Base-by-base conservation (phyloP, 2,329 filamentous ascomycete genomes). In the Alternaria sp. region DNA sequence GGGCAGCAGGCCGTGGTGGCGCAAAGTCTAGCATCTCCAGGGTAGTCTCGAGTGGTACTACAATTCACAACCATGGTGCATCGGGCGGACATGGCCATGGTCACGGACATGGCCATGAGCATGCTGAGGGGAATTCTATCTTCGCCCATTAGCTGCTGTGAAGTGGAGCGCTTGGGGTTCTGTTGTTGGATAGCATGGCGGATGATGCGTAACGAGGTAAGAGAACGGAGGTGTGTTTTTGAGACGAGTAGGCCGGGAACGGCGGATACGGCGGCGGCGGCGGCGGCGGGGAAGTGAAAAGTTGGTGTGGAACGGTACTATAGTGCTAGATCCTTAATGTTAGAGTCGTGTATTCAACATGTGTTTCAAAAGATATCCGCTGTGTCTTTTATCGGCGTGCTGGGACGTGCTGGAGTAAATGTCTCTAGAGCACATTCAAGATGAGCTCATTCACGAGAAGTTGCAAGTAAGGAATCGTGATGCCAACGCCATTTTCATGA, bases 1-100 rank as follows among this genome's bases (percentile, higher is more conserved):
- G 33, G 4, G 48, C 37, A 10, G 46, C 21, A n/a, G 37, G 58
- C 23, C 54, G 61, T 24, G 54, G 49, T 0, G 62, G 60, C 13
- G 40, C 53, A 11, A 62, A 61, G 37, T 57, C 33, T 3, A 51
- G 14, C 3, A 42, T 34, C 3, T 57, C 66, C 13, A 51, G 66
- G 26, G 62, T 65, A 10, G 61, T 66, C 0, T 63, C 58, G 4
- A 59, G 54, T n/a, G 66, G 64, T 1, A 69, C 64, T 3, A 66
- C 62, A 1, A 49, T 66, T 0, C 62, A 67, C 29, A 61, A 68
- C 36, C 60, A 64, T n/a, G 57, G 61, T 13, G 45, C 54, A 6
- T 41, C 44, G 13, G 29, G 17, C 31, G 48, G 41, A 13, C 29
- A 56, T 17, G n/a, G 39, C 39, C 52, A 60, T 23, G 53, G 41